phyloP scores from a whole-genome alignment of 106 monocot species.

The Gastrodia elata region DNA sequence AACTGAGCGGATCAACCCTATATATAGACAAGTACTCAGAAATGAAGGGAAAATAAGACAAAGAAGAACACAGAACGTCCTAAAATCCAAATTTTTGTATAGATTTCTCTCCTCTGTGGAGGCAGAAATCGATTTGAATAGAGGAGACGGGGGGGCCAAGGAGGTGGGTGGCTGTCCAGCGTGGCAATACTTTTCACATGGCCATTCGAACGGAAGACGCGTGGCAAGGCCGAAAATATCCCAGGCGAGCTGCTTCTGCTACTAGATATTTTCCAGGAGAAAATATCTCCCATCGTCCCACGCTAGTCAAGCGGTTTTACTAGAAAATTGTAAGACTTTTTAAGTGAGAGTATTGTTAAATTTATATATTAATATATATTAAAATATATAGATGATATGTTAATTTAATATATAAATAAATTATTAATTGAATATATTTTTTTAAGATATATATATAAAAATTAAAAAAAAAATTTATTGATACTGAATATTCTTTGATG shows the following conservation, averaged over 20 bases:
- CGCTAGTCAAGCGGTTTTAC: not conserved
- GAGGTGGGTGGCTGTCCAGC: not conserved
- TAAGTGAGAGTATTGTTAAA: too few species aligned
- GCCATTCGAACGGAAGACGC: not conserved
- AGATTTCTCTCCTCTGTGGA: not conserved
- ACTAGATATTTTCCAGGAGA: not conserved
- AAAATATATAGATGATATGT: too few species aligned
- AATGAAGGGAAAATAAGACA: not conserved
- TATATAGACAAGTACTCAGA: not conserved
- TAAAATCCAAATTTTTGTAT: not conserved
- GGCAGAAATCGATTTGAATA: not conserved
- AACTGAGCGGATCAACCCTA: not conserved
- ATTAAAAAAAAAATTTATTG: too few species aligned
- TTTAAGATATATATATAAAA: too few species aligned
- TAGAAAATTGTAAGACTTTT: too few species aligned
- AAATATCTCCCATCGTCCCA: not conserved
- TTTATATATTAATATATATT: too few species aligned
- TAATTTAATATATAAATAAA: too few species aligned
- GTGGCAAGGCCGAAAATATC: not conserved
- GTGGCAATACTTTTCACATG: conserved; percentile 6
- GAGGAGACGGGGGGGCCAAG: not conserved
- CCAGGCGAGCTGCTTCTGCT: not conserved
- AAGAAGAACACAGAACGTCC: conserved; percentile 9
- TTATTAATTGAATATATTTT: too few species aligned
- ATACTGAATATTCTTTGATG: too few species aligned